Conservation (phyloP, 148 eudicot species). For the Cornus suecica region DNA sequence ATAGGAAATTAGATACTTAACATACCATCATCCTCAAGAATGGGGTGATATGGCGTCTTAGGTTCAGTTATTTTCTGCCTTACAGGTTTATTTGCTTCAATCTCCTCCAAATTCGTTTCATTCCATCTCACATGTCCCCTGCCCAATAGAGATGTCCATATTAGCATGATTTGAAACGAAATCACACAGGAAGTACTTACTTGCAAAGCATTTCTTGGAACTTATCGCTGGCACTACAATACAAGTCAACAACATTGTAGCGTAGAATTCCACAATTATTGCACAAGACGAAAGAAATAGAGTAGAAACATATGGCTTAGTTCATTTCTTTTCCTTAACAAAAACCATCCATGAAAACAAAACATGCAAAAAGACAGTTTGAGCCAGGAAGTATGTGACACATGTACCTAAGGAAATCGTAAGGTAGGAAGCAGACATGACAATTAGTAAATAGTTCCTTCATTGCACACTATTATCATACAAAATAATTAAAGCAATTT, state of each 20-base stretch:
- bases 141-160: slow-evolving; percentile 15
- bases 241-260: not conserved
- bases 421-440: too few species aligned
- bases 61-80: slow-evolving; percentile 98
- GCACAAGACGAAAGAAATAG: not conserved
- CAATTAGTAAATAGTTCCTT: too few species aligned
- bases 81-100: slow-evolving; percentile 90
- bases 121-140: slow-evolving; percentile 82
- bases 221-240: not conserved
- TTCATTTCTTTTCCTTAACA: not conserved
- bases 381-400: too few species aligned
- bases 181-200: not conserved
- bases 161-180: not conserved
- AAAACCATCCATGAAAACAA: not conserved
- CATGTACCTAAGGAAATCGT: too few species aligned
- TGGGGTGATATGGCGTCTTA: slow-evolving; percentile 89
- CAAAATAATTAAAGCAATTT: too few species aligned
- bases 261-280: not conserved
- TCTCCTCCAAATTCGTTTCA: slow-evolving; percentile 78
- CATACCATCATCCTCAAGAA: slow-evolving; percentile 76
- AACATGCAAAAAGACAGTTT: not conserved
- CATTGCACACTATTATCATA: too few species aligned
- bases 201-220: not conserved
- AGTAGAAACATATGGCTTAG: not conserved
- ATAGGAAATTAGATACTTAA: not conserved